A percentile compares a stretch with the other conserved stretches of the same genome.
Evolutionary conservation across 1,284 basidiomycete genomes (phyloP).

Genomic region (Trichosporon sp.): DNA sequence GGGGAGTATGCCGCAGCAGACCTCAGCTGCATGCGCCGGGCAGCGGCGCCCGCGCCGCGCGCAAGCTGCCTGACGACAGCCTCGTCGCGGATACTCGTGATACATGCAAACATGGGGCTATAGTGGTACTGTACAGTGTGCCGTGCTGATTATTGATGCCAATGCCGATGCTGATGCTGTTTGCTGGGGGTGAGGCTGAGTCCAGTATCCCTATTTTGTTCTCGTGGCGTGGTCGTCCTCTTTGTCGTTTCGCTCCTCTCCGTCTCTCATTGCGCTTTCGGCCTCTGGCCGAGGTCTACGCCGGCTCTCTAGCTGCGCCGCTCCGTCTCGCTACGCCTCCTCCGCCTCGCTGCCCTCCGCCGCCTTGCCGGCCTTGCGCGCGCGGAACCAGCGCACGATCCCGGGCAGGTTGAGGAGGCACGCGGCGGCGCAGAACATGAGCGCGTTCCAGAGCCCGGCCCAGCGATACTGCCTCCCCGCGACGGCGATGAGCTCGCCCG

Average conservation of each 20-base stretch:
- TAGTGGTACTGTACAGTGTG: not conserved
- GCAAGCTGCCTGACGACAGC: no score
- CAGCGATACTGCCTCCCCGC: conserved; percentile 9
- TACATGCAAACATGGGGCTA: not conserved
- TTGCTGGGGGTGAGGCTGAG: not conserved
- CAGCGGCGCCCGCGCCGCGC: no score
- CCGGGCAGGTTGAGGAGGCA: not conserved
- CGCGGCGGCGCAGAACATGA: not conserved
- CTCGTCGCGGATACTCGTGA: not conserved
- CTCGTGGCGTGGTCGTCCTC: not conserved
- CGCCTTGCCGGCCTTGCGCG: not conserved
- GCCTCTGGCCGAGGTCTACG: no score
- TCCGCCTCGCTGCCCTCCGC: not conserved
- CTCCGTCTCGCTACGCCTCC: not conserved
- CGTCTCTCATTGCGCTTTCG: no score
- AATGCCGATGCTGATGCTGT: not conserved
- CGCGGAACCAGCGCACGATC: not conserved
- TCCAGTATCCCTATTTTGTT: not conserved
- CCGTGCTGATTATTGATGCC: not conserved
- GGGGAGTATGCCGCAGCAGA: no score
- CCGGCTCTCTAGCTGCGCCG: not conserved
- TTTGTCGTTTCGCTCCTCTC: not conserved
- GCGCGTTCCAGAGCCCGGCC: conserved; percentile 2
- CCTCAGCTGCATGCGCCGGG: no score
- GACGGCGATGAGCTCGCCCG: conserved; percentile 27